Percentiles rank a stretch among this genome's conserved stretches.
Conservation (phyloP, 108 stramenopile species). For the Skeletonema tropicum region DNA sequence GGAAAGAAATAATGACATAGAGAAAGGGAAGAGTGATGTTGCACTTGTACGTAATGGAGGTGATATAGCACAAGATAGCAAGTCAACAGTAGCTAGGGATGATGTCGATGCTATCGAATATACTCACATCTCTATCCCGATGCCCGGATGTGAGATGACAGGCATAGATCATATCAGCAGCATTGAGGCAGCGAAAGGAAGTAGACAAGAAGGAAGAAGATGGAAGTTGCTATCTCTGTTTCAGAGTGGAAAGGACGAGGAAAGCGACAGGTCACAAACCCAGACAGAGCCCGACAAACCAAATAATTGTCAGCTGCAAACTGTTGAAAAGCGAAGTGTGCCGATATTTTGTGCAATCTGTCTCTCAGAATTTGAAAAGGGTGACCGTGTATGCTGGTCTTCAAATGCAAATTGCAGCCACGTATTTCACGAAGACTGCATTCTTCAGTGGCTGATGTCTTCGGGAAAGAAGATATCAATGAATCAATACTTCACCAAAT, state of each 20-base stretch:
- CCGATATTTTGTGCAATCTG: too few species aligned
- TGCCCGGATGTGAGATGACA: not conserved
- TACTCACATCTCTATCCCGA: not conserved
- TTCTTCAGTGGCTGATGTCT: too few species aligned
- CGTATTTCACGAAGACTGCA: too few species aligned
- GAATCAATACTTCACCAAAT: conserved; percentile 2
- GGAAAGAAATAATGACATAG: not conserved
- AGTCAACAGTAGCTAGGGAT: too few species aligned
- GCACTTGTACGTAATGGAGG: too few species aligned
- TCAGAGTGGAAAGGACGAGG: conserved; percentile 11
- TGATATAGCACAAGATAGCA: not conserved
- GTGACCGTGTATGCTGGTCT: too few species aligned
- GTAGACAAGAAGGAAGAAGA: not conserved
- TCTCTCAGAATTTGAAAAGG: too few species aligned
- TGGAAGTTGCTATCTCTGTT: not conserved
- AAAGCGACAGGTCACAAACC: too few species aligned
- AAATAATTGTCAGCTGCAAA: too few species aligned
- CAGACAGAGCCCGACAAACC: too few species aligned
- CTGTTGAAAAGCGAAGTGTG: too few species aligned
- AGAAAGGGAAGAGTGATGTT: not conserved
- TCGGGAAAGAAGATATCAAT: conserved; percentile 37
- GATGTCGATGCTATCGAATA: not conserved
- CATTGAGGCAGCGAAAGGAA: not conserved
- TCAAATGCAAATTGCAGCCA: too few species aligned
- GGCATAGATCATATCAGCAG: not conserved